Conservation (phyloP, 805 yeast species). For the Kuraishia cidri region DNA sequence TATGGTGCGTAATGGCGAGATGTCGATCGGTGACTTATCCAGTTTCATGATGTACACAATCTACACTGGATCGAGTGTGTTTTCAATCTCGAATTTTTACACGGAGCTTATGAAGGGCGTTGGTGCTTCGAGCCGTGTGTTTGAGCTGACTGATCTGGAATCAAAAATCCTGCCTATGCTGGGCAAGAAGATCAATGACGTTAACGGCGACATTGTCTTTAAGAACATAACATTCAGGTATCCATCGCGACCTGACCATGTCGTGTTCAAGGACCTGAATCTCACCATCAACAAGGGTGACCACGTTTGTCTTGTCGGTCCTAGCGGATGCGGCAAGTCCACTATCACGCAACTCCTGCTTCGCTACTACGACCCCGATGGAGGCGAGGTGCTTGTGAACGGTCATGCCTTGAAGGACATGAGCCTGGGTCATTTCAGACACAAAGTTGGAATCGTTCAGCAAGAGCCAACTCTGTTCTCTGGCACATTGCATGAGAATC, state of each 20-base stretch:
- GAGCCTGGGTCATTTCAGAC: conserved; percentile 65
- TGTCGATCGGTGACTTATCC: conserved; percentile 83
- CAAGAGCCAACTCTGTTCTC: conserved; percentile 89
- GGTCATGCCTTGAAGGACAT: conserved; percentile 52
- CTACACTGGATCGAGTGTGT: conserved; percentile 87
- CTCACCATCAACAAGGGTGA: conserved; percentile 69
- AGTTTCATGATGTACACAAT: conserved; percentile 94
- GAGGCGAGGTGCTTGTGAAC: conserved; percentile 60
- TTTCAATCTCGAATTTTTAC: conserved; percentile 85
- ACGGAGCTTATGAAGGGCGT: conserved; percentile 95
- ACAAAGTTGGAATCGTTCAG: conserved; percentile 79
- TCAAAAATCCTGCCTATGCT: conserved; percentile 61
- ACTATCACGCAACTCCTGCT: conserved; percentile 74
- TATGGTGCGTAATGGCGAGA: conserved; percentile 67
- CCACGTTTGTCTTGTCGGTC: conserved; percentile 90
- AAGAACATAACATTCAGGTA: conserved; percentile 60
- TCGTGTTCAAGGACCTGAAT: conserved; percentile 52
- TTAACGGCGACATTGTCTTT: conserved; percentile 53
- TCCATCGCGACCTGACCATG: conserved; percentile 74
- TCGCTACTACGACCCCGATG: conserved; percentile 73
- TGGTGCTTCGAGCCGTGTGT: conserved; percentile 89
- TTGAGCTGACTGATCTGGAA: conserved; percentile 74
- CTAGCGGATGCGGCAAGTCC: conserved; percentile 95
- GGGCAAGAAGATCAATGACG: conserved; percentile 37
- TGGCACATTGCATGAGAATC: conserved; percentile 78